Percentiles rank a stretch among this genome's conserved stretches.
These are phyloP conservation scores for Paramecium biaurelia DNA, from an alignment of 73 alveolate genomes.

Conservation along the genomic window DNA sequence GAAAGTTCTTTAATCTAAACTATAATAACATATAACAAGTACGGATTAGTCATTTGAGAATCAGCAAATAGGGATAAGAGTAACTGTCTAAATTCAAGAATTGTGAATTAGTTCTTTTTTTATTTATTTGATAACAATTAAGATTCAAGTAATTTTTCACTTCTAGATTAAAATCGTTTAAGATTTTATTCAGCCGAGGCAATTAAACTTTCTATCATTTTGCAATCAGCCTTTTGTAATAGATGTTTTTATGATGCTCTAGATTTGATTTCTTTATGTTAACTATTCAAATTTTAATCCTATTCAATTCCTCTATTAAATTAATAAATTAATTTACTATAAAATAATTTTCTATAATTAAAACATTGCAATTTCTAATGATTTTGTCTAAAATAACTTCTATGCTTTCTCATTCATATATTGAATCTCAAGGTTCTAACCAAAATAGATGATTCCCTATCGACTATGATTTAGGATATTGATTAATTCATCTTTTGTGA, in stretches of 20 bases:
- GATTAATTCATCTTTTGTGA: neutral
- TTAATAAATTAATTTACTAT: neutral
- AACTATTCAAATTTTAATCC: neutral
- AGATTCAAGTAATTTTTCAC: neutral
- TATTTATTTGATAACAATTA: neutral
- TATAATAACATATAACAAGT: neutral
- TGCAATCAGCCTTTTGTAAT: neutral
- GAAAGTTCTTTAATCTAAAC: neutral
- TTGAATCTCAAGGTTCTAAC: neutral
- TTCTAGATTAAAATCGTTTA: neutral
- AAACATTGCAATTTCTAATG: neutral
- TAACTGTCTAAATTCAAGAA: neutral
- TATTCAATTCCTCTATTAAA: neutral
- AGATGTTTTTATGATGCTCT: neutral
- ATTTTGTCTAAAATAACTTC: neutral
- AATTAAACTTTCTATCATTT: neutral
- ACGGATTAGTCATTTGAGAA: neutral
- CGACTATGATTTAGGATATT: neutral
- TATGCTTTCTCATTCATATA: neutral
- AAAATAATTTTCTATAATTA: neutral
- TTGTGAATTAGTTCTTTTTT: neutral
- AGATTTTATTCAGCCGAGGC: neutral
- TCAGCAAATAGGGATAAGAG: neutral
- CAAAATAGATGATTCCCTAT: neutral
- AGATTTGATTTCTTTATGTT: neutral